Percentiles rank a stretch among this genome's conserved stretches.
phyloP scores from a whole-genome alignment of 1,284 basidiomycete genomes.

The Sparassis latifolia region DNA sequence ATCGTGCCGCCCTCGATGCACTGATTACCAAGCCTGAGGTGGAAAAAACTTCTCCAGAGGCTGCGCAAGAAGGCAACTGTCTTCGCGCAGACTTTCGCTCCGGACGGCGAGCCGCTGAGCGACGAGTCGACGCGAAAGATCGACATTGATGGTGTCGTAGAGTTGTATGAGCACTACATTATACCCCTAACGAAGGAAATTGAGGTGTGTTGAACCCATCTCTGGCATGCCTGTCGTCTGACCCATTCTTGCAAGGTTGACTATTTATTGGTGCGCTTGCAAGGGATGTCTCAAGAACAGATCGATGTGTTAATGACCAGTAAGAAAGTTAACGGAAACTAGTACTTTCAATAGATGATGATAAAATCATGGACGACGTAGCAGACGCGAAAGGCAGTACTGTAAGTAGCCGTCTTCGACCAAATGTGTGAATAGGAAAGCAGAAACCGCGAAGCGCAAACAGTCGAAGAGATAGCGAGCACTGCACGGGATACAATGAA shows the following conservation, averaged over 20 bases:
- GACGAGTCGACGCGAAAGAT: slow-evolving; percentile 55
- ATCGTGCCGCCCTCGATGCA: slow-evolving; percentile 69
- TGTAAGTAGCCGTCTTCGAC: too few species aligned
- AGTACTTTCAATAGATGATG: neutral
- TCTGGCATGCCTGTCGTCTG: neutral
- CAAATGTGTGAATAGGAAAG: too few species aligned
- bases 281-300: slow-evolving; percentile 74
- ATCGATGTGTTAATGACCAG: slow-evolving; percentile 55
- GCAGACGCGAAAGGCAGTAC: neutral
- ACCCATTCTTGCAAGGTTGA: slow-evolving; percentile 59
- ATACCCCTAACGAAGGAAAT: slow-evolving; percentile 98
- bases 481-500: slow-evolving; percentile 1
- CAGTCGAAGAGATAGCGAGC: slow-evolving; percentile 1
- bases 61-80: slow-evolving; percentile 88
- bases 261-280: slow-evolving; percentile 80
- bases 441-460: too few species aligned
- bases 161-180: slow-evolving; percentile 90
- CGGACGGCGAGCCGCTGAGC: slow-evolving; percentile 54
- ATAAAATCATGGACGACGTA: neutral
- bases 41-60: slow-evolving; percentile 78
- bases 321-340: slow-evolving; percentile 3
- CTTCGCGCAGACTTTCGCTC: slow-evolving; percentile 88
- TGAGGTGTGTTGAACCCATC: slow-evolving; percentile 61
- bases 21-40: slow-evolving; percentile 97
- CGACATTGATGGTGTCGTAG: slow-evolving; percentile 88